These are phyloP conservation scores for Gastrolobium villosum DNA, from an alignment of 306 rosid species.

Conservation along the genomic window DNA sequence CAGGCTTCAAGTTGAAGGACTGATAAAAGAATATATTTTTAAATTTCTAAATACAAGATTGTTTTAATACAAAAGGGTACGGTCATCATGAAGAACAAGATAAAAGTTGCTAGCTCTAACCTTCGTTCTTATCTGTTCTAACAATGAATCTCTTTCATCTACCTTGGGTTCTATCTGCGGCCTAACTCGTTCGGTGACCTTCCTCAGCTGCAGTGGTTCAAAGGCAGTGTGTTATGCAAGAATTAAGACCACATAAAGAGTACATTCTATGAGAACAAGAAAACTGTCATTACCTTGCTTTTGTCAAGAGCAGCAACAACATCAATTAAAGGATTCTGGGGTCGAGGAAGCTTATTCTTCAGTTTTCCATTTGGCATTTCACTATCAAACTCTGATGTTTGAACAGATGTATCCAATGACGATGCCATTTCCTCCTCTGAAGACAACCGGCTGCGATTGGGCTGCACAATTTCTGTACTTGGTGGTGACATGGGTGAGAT, in stretches of 20 bases:
- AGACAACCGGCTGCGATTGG: conserved; percentile 50
- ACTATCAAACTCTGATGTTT: conserved; percentile 51
- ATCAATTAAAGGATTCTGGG: conserved; percentile 79
- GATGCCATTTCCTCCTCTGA: conserved; percentile 58
- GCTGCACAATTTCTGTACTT: conserved; percentile 52
- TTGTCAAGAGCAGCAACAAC: conserved; percentile 83
- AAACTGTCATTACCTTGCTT: conserved; percentile 79
- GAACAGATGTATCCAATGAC: conserved; percentile 51
- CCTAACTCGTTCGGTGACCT: conserved; percentile 78
- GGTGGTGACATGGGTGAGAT: conserved; percentile 49
- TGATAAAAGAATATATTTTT: conserved; percentile 37
- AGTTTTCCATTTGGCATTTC: conserved; percentile 63
- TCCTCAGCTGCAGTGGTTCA: conserved; percentile 79
- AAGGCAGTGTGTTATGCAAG: conserved; percentile 42
- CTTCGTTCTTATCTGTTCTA: conserved; percentile 91
- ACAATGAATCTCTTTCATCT: conserved; percentile 83
- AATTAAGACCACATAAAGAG: conserved; percentile 40
- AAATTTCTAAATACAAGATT: conserved; percentile 19
- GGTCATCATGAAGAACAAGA: conserved; percentile 18
- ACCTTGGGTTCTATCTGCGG: conserved; percentile 72
- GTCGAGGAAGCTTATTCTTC: conserved; percentile 72
- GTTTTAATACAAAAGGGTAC: conserved; percentile 33
- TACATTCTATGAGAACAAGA: conserved; percentile 41
- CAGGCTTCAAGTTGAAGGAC: conserved; percentile 98
- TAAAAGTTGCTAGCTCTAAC: conserved; percentile 56